Evolutionary conservation across 306 rosid species (phyloP).

Genomic region (Mimosa pudica): DNA sequence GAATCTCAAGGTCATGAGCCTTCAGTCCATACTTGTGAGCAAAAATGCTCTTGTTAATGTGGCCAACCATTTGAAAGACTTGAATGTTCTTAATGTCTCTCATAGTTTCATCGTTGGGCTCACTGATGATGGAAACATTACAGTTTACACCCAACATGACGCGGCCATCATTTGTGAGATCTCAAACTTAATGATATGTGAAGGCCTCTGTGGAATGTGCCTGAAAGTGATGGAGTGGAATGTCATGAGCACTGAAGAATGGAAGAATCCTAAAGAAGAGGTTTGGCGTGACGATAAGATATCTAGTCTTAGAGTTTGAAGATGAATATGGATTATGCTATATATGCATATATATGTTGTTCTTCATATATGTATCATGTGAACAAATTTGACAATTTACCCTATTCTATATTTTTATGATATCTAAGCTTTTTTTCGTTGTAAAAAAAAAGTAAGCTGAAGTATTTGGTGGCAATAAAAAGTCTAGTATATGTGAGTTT

Average conservation of each 20-base stretch:
- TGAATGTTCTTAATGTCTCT: slow-evolving; percentile 14
- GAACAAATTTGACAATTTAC: not conserved
- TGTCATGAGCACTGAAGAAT: not conserved
- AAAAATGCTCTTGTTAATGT: slow-evolving; percentile 20
- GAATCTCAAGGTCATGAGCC: slow-evolving; percentile 30
- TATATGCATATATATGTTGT: not conserved
- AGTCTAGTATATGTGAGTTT: not conserved
- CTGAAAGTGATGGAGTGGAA: not conserved
- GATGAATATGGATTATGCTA: not conserved
- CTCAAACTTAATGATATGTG: not conserved
- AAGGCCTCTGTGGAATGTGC: not conserved
- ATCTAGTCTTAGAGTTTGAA: not conserved
- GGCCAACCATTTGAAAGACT: not conserved
- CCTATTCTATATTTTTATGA: not conserved
- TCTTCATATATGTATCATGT: not conserved
- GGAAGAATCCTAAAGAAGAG: not conserved
- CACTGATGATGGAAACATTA: not conserved
- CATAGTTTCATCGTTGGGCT: not conserved
- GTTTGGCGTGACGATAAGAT: not conserved
- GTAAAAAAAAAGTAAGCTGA: not conserved
- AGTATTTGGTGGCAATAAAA: not conserved
- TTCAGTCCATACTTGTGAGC: slow-evolving; percentile 3
- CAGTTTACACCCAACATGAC: not conserved
- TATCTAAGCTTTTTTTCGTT: not conserved
- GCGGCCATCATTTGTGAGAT: not conserved